Conservation (phyloP, 2,329 filamentous ascomycete species). For the Cordyceps farinosa region DNA sequence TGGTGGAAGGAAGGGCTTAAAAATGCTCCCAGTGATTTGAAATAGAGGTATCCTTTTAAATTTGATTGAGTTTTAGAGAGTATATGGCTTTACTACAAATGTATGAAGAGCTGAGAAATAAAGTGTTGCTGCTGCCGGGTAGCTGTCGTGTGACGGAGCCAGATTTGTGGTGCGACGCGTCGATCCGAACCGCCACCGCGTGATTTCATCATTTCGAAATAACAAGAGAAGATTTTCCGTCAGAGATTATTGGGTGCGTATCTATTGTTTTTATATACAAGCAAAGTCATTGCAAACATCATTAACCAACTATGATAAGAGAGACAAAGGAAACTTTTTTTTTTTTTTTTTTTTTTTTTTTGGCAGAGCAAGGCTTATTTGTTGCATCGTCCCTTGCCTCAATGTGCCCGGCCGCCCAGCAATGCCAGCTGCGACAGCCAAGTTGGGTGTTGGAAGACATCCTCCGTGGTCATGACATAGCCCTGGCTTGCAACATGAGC, state of each 20-base stretch:
- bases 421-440: slow-evolving; percentile 10
- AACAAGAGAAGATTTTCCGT: background rate
- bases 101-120: background rate
- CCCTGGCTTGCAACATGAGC: background rate
- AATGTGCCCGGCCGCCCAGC: background rate
- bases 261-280: too few relatives aligned
- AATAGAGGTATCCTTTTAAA: background rate
- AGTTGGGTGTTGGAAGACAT: slow-evolving; percentile 9
- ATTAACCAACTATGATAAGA: background rate
- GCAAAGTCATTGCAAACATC: background rate
- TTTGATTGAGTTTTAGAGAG: background rate
- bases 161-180: slow-evolving; percentile 4
- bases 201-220: background rate
- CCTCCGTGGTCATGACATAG: slow-evolving; percentile 1
- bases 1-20: background rate
- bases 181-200: background rate
- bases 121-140: background rate
- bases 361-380: background rate
- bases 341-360: background rate
- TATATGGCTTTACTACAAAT: background rate
- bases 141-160: background rate
- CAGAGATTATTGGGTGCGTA: background rate
- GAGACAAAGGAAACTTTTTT: background rate
- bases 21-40: background rate
- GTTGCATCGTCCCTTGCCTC: background rate